Evolutionary conservation across 257 asterid genomes (phyloP).

Genomic region (Gardenia jasminoides): DNA sequence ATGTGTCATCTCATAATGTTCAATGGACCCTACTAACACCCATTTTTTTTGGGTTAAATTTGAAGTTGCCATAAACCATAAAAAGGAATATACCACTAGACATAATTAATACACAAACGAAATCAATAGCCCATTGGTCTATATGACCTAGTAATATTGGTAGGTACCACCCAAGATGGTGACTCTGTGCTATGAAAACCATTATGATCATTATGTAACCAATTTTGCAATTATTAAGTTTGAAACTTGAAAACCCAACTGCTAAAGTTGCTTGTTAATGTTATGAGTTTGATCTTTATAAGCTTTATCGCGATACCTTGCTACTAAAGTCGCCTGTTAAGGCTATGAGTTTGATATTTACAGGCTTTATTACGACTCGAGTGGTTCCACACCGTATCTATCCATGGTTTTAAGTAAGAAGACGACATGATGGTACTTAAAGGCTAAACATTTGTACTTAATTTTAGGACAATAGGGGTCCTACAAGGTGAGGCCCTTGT

Average conservation of each 20-base stretch:
- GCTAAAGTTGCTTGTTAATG: no score
- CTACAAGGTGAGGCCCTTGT: background rate
- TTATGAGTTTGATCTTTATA: no score
- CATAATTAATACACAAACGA: background rate
- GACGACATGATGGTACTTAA: background rate
- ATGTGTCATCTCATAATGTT: background rate
- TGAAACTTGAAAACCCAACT: no score
- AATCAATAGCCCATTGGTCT: background rate
- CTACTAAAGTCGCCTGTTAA: no score
- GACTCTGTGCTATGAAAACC: no score
- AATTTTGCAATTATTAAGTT: no score
- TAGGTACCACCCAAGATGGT: background rate
- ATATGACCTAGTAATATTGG: background rate
- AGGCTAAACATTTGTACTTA: background rate
- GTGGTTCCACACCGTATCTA: background rate
- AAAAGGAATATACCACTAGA: background rate
- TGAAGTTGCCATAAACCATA: background rate
- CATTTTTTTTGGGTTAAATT: background rate
- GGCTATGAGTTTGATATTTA: background rate
- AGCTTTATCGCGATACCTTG: no score
- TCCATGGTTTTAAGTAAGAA: background rate
- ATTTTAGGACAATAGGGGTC: background rate
- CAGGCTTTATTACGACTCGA: background rate
- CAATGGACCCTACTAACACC: background rate
- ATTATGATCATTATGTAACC: background rate